Conservation (phyloP, 306 rosid genomes). For the Fragaria iinumae region DNA sequence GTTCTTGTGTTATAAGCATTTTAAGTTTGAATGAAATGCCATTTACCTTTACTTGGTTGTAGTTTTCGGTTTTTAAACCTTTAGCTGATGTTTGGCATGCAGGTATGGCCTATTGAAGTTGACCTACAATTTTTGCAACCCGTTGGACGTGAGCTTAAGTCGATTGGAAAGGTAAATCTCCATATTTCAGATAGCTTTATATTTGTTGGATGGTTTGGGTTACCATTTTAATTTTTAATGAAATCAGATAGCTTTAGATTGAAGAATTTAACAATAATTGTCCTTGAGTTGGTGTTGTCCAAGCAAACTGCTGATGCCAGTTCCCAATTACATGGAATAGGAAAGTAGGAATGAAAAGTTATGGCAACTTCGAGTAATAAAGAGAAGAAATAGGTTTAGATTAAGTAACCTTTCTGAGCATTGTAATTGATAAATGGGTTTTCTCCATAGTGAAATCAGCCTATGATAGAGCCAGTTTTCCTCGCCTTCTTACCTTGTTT, state of each 20-base stretch:
- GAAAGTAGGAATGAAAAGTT: background rate
- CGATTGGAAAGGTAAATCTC: slow-evolving; percentile 72
- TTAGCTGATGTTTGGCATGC: slow-evolving; percentile 25
- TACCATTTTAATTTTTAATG: slow-evolving; percentile 2
- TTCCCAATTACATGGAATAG: slow-evolving; percentile 4
- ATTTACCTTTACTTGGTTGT: background rate
- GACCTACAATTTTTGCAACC: slow-evolving; percentile 84
- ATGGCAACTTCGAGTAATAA: background rate
- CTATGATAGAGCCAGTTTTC: background rate
- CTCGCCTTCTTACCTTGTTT: background rate
- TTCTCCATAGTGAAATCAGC: background rate
- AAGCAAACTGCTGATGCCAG: background rate
- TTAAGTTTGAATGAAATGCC: background rate
- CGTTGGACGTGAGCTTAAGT: slow-evolving; percentile 80
- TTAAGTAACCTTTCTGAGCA: background rate
- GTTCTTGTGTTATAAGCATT: background rate
- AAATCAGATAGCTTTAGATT: background rate
- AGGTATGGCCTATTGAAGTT: slow-evolving; percentile 86
- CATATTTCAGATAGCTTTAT: background rate
- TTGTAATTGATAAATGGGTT: background rate
- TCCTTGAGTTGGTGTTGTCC: background rate
- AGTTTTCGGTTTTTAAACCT: background rate
- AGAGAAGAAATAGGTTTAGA: background rate
- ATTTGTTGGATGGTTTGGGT: background rate
- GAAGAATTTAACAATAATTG: background rate